Evolutionary conservation across 495 filamentous ascomycete species (phyloP), one percentile per base, ranked within the genome.

Genomic region (Podospora didyma): DNA sequence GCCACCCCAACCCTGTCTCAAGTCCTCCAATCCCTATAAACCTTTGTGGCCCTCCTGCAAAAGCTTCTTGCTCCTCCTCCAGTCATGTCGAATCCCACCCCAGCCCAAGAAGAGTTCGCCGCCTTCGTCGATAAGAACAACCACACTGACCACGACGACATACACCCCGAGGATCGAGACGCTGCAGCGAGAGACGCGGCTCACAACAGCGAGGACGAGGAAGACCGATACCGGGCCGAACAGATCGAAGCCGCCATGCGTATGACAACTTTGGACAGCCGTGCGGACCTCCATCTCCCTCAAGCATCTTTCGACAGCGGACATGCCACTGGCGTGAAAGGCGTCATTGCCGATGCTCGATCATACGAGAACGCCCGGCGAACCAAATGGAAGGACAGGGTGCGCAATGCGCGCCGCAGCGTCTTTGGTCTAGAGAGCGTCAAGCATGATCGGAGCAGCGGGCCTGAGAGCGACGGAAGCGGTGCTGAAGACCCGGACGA

Each of bases 321-420:
- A 63, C 68, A 72, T 47, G 74, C 74, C 21, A 95, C 95, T n/a
- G 94, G 94, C 23, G 95, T 96, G 53, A 97, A 97, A 75, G 94
- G 94, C 61, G 94, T 98, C 70, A 97, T 98, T 58, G 92, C 95
- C 61, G 94, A 98, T 67, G 94, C 94, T 22, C 83, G 89, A 59
- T 86, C 89, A 51, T 97, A 92, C 66, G 92, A 97, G 72, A 83
- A 86, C 51, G 90, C 92, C 11, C 84, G 84, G 50, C 87, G 86
- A 61, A 78, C 74, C 60, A 88, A 82, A 59, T 79, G 80, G 75
- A 76, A 75, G 71, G 73, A 71, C 52, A 70, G 66, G 46, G 73
- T 74, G 46, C 63, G 67, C 31, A 68, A 67, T 60, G 79, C 71
- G 45, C 74, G 76, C 41, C 66, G 72, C 28, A 77, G 74, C 46